Base-by-base conservation (phyloP, 768 basidiomycete species). In the Kwoniella dejecticola region DNA sequence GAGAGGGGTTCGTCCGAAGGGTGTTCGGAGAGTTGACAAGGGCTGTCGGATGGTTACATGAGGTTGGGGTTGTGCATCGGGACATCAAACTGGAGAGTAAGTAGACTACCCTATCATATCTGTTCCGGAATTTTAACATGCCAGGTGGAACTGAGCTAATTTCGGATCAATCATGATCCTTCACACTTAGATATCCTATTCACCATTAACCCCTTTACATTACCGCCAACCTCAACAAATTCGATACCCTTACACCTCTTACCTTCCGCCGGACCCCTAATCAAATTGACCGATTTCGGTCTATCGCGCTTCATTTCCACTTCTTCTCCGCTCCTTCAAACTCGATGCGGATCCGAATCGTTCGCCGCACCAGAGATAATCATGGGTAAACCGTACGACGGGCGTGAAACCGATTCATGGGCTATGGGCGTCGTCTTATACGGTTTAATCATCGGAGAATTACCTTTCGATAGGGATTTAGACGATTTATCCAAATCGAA, bases 201-300 rank as follows among this genome's bases (percentile, higher is more conserved):
- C 46, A 89, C 89, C 0, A 81, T 83, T 1, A 77, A 82, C 50
- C 80, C 82, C 1, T 83, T 81, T 74, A 66, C 63, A 13, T 60
- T 57, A 30, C 68, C 46, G 46, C 69, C 52, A 67, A 78, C 66
- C 63, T 2, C 79, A 80, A 11, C 62, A 78, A 0, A 50, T 47
- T 52, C 64, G 21, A 66, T 76, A 42, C 65, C 67, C 8, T 62
- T 72, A 13, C 42, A 71, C 11, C 44, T 53, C 15, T 67, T 81
- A 2, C 46, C 72, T 3, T 36, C 7, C 15, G 7, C 33, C 7
- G 77, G 81, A 0, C 86, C 89, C 1, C 82, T 92, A 5, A 81
- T 93, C 79, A 91, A 91, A 74, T 82, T 93, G 8, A 88, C 89
- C 42, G 91, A 95, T 75, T 95, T 93, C 71, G 91, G 91, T 6